These are phyloP conservation scores for Colletotrichum costaricense DNA, from an alignment of 2,329 filamentous ascomycete genomes.

Conservation along the genomic window DNA sequence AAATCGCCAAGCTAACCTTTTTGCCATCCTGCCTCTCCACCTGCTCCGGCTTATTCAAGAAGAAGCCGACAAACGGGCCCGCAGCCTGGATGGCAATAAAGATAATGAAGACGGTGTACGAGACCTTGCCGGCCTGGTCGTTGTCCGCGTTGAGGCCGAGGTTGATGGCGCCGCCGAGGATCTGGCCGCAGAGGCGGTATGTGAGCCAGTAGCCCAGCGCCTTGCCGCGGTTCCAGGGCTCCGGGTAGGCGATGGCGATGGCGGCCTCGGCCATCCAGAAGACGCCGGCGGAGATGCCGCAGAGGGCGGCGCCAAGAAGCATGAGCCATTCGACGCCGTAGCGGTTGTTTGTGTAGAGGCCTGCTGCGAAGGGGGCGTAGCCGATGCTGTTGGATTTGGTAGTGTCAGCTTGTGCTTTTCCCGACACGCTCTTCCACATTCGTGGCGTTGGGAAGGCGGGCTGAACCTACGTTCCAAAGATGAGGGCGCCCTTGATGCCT, in stretches of 20 bases:
- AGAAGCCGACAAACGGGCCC: constrained; percentile 72
- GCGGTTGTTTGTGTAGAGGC: constrained; percentile 78
- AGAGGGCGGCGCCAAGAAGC: constrained; percentile 74
- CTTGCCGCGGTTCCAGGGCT: constrained; percentile 74
- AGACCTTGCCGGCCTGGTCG: constrained; percentile 71
- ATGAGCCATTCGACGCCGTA: constrained; percentile 77
- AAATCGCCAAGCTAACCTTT: constrained; percentile 69
- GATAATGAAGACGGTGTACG: constrained; percentile 74
- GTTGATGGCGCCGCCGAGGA: constrained; percentile 79
- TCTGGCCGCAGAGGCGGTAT: constrained; percentile 70
- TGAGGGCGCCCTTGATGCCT: constrained; percentile 76
- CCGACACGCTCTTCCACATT: not conserved
- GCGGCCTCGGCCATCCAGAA: constrained; percentile 84
- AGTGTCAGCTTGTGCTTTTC: not conserved
- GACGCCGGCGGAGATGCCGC: constrained; percentile 76
- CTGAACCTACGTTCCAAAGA: constrained; percentile 71
- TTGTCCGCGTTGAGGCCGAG: constrained; percentile 72
- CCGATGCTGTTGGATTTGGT: constrained; percentile 58
- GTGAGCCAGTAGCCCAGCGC: constrained; percentile 77
- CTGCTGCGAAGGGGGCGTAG: constrained; percentile 78
- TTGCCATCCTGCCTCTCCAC: constrained; percentile 75
- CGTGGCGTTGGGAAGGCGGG: not conserved
- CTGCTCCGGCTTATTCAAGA: constrained; percentile 69
- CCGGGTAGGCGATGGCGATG: constrained; percentile 78
- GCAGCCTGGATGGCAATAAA: constrained; percentile 78